Conservation (phyloP, 2,329 filamentous ascomycete species). For the Verticillium longisporum region DNA sequence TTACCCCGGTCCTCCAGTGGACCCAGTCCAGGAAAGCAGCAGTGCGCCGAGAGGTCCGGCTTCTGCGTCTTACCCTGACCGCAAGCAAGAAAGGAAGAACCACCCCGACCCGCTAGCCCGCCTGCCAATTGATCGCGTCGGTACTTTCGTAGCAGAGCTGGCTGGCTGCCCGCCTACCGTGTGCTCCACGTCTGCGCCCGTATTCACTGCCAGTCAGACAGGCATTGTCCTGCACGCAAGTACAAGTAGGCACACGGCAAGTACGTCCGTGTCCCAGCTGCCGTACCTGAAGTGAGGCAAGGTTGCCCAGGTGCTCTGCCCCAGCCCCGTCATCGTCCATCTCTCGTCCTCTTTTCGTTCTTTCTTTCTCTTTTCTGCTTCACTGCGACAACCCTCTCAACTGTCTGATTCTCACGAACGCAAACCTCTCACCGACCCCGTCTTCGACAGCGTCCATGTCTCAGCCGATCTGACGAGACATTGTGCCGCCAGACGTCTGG, state of each 20-base stretch:
- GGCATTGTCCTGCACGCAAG: not conserved
- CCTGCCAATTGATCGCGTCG: not conserved
- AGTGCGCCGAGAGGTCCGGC: not conserved
- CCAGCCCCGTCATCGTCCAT: not conserved
- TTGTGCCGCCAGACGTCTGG: not conserved
- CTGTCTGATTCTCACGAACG: not conserved
- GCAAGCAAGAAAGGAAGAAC: not conserved
- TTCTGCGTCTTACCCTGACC: not conserved
- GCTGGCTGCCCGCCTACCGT: not conserved
- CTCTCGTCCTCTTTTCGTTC: not conserved
- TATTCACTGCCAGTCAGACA: not conserved
- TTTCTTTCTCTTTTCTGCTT: not conserved
- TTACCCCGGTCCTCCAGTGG: not conserved
- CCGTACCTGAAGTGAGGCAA: not conserved
- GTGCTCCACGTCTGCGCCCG: not conserved
- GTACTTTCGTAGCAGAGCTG: not conserved
- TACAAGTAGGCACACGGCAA: not conserved
- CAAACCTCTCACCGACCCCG: not conserved
- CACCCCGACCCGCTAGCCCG: not conserved
- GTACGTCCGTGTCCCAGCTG: not conserved
- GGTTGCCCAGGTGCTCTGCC: not conserved
- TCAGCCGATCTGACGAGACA: not conserved
- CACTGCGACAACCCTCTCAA: not conserved
- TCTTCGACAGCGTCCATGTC: not conserved
- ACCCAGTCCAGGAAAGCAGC: not conserved